Evolutionary conservation across 202 grass and related monocot species (phyloP), one percentile per base, ranked within the genome.

Genomic region (Schoenoplectus tabernaemontani): DNA sequence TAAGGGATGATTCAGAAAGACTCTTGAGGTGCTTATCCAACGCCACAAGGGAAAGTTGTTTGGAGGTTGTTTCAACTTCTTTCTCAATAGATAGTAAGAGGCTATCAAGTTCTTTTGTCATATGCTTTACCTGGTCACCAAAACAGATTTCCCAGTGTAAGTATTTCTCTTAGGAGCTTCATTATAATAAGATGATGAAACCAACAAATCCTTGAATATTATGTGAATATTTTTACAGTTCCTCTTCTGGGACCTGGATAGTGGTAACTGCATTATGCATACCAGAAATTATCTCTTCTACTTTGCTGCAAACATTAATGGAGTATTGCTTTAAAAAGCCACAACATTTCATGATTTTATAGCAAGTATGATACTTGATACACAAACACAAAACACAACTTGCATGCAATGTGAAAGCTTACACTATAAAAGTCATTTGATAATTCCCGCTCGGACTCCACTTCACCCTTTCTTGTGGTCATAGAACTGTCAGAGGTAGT

Each of bases 371-470:
- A n/a, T 51, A 67, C 16, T 81, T 76, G 53, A 86, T 38, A 5
- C 67, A 83, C 57, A 82, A 73, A 74, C 5, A 73, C 19, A 59
- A 77, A 88, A 38, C 44, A 78, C 24, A 36, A 26, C 4, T 74
- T 33, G 66, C 13, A 73, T n/a, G 39, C 9, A 16, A 74, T 9
- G 12, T 51, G 0, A 33, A 74, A 74, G 44, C 95, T 92, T 92
- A 98, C 95, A 77, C 86, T 94, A 69, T 94, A 92, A 28, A 94
- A 90, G 20, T 90, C 81, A 76, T 98, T 94, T 46, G 89, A 83
- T 59, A 89, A 70, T 76, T 92, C 88, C 74, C 88, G 82, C 79
- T 92, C 86, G 79, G 89, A 83, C 59, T 90, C 86, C 0, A 86
- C 43, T 62, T 50, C 59, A 32, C 77, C 20, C 36, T 80, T 80